phyloP scores from a whole-genome alignment of 2,329 filamentous ascomycete species.

The Aspergillus pseudonomiae region DNA sequence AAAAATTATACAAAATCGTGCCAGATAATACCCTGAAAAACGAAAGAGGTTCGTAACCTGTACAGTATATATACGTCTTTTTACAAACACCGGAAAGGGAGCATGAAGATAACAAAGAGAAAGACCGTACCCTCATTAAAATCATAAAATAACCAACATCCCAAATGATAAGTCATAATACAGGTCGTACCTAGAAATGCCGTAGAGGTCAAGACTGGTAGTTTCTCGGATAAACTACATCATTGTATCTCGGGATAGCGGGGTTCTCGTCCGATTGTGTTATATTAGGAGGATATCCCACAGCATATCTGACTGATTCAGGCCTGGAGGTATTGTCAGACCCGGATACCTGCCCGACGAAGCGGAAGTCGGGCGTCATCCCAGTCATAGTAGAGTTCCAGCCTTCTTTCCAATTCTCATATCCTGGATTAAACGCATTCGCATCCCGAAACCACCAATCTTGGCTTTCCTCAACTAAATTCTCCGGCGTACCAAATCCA shows the following conservation, averaged over 20 bases:
- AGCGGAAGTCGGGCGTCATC: constrained; percentile 17
- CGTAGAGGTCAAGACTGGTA: constrained; percentile 6
- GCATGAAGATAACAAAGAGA: neutral
- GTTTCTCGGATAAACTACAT: constrained; percentile 16
- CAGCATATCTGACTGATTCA: constrained; percentile 12
- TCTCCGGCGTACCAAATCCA: constrained; percentile 63
- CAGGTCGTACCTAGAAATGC: neutral
- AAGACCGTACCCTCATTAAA: neutral
- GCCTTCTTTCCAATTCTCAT: constrained; percentile 60
- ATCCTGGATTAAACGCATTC: constrained; percentile 60
- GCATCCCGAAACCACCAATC: constrained; percentile 69
- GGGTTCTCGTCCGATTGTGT: constrained; percentile 9
- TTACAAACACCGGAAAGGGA: neutral
- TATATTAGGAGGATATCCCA: constrained; percentile 11
- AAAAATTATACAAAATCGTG: neutral
- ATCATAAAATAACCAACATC: neutral
- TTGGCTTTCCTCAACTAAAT: constrained; percentile 64
- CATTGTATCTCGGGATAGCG: constrained; percentile 12
- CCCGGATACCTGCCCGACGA: constrained; percentile 16
- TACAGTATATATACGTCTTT: neutral
- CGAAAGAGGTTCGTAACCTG: neutral
- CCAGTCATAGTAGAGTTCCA: constrained; percentile 29
- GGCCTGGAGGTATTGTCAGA: constrained; percentile 10
- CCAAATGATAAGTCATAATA: neutral
- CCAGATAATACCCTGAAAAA: neutral